Conservation (phyloP, 306 rosid species). For the Lathyrus aphaca region DNA sequence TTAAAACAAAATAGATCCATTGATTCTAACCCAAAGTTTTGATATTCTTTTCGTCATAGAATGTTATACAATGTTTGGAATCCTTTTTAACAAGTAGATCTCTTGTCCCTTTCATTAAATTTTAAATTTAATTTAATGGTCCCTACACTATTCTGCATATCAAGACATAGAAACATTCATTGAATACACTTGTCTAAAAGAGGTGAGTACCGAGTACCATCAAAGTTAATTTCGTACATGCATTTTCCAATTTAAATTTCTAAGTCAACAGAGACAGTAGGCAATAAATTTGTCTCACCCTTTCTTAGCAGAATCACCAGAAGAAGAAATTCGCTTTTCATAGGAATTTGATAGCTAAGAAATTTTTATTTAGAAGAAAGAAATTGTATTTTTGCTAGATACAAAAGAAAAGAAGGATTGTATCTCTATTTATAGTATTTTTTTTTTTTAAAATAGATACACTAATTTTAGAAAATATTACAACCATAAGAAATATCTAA, state of each 20-base stretch:
- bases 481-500: too few species aligned
- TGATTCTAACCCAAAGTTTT: slow-evolving; percentile 46
- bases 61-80: neutral
- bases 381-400: too few species aligned
- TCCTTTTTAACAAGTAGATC: slow-evolving; percentile 7
- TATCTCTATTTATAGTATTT: too few species aligned
- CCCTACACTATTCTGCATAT: slow-evolving; percentile 35
- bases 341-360: too few species aligned
- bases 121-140: slow-evolving; percentile 10
- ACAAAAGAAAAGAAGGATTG: too few species aligned
- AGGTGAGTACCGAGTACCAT: slow-evolving; percentile 39
- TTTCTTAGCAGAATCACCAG: slow-evolving; percentile 4
- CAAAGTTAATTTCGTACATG: slow-evolving; percentile 30
- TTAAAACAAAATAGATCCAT: slow-evolving; percentile 37
- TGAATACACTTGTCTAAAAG: slow-evolving; percentile 39
- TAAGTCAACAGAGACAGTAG: slow-evolving; percentile 25
- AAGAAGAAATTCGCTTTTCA: slow-evolving; percentile 17
- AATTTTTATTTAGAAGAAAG: too few species aligned
- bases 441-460: too few species aligned
- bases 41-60: slow-evolving; percentile 15
- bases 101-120: slow-evolving; percentile 21
- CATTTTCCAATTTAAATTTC: slow-evolving; percentile 5
- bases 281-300: slow-evolving; percentile 22
- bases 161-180: slow-evolving; percentile 44
- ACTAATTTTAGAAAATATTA: too few species aligned